Evolutionary conservation across 2,329 filamentous ascomycete species (phyloP).

Genomic region (Furcasterigmium furcatum): DNA sequence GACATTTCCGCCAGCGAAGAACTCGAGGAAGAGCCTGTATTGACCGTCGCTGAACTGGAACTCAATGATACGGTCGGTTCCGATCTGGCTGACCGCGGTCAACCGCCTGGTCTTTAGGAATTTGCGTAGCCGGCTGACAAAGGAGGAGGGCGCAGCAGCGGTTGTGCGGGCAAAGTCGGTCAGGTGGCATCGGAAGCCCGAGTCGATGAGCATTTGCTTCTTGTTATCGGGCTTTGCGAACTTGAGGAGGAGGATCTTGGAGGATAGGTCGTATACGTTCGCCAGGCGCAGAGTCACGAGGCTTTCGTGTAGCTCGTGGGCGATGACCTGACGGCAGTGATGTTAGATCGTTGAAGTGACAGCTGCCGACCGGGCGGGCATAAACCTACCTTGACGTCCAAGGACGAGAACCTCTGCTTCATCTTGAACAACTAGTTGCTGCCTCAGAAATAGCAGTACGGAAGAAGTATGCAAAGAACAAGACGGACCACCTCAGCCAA

Average conservation of each 20-base stretch:
- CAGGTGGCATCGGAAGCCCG: conserved; percentile 92
- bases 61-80: conserved; percentile 90
- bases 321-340: conserved; percentile 66
- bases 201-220: conserved; percentile 89
- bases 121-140: conserved; percentile 83
- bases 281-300: conserved; percentile 78
- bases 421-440: too few relatives aligned
- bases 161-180: conserved; percentile 88
- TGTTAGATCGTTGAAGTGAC: conserved; percentile 6
- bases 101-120: conserved; percentile 82
- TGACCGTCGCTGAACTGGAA: conserved; percentile 89
- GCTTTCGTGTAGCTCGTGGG: conserved; percentile 80
- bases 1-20: conserved; percentile 94
- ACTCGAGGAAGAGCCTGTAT: conserved; percentile 87
- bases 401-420: conserved; percentile 79
- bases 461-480: neutral
- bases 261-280: conserved; percentile 95
- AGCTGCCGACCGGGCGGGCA: neutral
- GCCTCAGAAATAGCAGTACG: neutral
- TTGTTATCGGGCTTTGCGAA: conserved; percentile 87
- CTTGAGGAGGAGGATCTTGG: conserved; percentile 92
- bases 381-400: conserved; percentile 65
- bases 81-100: conserved; percentile 78
- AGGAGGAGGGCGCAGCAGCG: conserved; percentile 77
- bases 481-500: too few relatives aligned